Conservation (phyloP, 495 filamentous ascomycete species). For the Cenococcum geophilum region DNA sequence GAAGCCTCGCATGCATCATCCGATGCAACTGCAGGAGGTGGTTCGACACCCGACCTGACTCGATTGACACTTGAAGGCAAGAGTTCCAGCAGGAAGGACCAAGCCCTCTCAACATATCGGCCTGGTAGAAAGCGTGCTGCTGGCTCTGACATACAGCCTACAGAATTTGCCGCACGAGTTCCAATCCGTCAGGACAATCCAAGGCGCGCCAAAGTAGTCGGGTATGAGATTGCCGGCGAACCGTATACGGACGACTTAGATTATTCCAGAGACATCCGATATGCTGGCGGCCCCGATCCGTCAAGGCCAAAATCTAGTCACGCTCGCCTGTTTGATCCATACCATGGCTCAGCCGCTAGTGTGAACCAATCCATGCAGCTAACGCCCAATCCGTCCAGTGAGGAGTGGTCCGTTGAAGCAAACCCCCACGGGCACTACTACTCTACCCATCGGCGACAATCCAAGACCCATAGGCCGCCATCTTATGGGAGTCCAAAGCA, state of each 20-base stretch:
- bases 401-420: slow-evolving; percentile 26
- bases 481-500: slow-evolving; percentile 12
- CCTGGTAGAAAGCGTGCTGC: slow-evolving; percentile 27
- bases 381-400: slow-evolving; percentile 25
- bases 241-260: slow-evolving; percentile 9
- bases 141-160: slow-evolving; percentile 20
- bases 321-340: slow-evolving; percentile 14
- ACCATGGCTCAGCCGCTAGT: slow-evolving; percentile 7
- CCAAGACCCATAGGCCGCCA: slow-evolving; percentile 5
- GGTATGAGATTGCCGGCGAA: slow-evolving; percentile 18
- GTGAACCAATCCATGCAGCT: slow-evolving; percentile 2
- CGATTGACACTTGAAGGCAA: slow-evolving; percentile 11
- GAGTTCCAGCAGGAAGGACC: slow-evolving; percentile 1
- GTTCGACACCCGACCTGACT: slow-evolving; percentile 22
- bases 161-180: not conserved
- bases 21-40: slow-evolving; percentile 20
- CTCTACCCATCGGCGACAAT: not conserved
- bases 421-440: slow-evolving; percentile 21
- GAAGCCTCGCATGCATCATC: slow-evolving; percentile 7
- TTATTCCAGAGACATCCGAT: slow-evolving; percentile 17
- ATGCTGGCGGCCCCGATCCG: slow-evolving; percentile 10
- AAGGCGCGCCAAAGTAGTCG: slow-evolving; percentile 18
- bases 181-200: not conserved
- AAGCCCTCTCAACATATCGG: slow-evolving; percentile 10
- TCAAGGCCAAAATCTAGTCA: slow-evolving; percentile 10